Conservation (phyloP, 495 filamentous ascomycete species). For the Cenococcum geophilum region DNA sequence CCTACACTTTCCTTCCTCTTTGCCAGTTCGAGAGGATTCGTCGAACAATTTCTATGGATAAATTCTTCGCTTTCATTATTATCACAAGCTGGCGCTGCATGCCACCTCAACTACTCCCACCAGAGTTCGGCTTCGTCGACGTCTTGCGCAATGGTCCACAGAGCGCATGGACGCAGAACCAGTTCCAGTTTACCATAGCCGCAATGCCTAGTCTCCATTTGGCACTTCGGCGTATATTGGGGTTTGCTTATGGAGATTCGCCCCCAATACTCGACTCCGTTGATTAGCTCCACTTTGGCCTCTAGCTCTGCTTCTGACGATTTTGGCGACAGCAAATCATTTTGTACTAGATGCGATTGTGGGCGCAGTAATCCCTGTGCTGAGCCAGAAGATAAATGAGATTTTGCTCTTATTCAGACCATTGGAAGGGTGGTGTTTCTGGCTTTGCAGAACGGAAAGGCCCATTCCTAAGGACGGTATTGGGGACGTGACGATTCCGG, state of each 20-base stretch:
- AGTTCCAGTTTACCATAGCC: slow-evolving; percentile 17
- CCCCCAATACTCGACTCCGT: slow-evolving; percentile 10
- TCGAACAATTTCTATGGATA: slow-evolving; percentile 19
- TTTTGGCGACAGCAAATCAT: slow-evolving; percentile 22
- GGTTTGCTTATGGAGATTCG: slow-evolving; percentile 8
- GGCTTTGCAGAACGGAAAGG: slow-evolving; percentile 14
- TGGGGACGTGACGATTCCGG: too few species aligned
- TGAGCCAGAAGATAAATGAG: slow-evolving; percentile 14
- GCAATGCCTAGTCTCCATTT: slow-evolving; percentile 24
- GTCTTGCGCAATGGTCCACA: slow-evolving; percentile 5
- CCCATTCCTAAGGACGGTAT: neutral
- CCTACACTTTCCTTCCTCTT: slow-evolving; percentile 12
- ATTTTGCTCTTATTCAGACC: slow-evolving; percentile 5
- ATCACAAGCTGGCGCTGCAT: slow-evolving; percentile 12
- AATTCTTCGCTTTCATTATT: slow-evolving; percentile 16
- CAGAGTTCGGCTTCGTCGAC: slow-evolving; percentile 12
- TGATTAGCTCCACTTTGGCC: slow-evolving; percentile 19
- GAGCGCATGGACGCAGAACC: slow-evolving; percentile 14
- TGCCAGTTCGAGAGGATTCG: slow-evolving; percentile 5
- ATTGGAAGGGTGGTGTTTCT: slow-evolving; percentile 17
- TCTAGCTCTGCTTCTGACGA: slow-evolving; percentile 14
- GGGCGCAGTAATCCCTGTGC: slow-evolving; percentile 6
- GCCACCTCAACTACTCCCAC: slow-evolving; percentile 14
- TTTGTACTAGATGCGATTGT: slow-evolving; percentile 20
- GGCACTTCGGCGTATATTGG: slow-evolving; percentile 19